These are phyloP conservation scores for Eragrostis tef DNA, from an alignment of 202 grass and related monocot genomes.

Conservation along the genomic window DNA sequence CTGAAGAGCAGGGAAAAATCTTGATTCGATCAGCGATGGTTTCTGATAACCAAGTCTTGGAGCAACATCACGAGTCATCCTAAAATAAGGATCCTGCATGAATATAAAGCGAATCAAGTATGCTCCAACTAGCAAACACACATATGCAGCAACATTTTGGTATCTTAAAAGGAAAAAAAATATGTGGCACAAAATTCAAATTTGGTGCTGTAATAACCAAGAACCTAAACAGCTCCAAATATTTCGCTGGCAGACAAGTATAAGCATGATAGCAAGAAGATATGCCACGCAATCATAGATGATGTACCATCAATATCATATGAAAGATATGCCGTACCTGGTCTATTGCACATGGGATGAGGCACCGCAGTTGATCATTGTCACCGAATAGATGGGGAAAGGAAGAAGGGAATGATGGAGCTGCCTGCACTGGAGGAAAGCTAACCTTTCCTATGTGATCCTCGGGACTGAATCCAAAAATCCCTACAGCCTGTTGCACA, in stretches of 20 bases:
- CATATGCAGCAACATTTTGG: neutral
- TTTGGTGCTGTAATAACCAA: neutral
- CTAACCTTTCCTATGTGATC: constrained; percentile 91
- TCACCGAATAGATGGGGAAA: constrained; percentile 87
- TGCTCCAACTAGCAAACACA: neutral
- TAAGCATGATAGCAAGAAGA: constrained; percentile 17
- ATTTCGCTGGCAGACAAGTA: neutral
- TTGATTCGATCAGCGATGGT: constrained; percentile 88
- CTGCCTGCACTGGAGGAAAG: constrained; percentile 95
- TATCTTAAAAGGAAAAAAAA: constrained; percentile 16
- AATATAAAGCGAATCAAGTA: constrained; percentile 24
- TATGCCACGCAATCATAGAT: constrained; percentile 3
- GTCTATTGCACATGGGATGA: constrained; percentile 96
- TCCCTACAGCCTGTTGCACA: constrained; percentile 68
- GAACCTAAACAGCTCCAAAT: constrained; percentile 22
- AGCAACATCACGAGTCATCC: constrained; percentile 99
- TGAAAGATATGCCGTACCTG: constrained; percentile 62
- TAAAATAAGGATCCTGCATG: constrained; percentile 94
- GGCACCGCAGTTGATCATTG: constrained; percentile 77
- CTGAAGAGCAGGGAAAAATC: constrained; percentile 99
- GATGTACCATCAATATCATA: constrained; percentile 6
- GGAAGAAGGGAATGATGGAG: constrained; percentile 91
- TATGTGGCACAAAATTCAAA: neutral
- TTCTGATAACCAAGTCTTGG: constrained; percentile 95
- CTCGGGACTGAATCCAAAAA: constrained; percentile 90